Base-by-base conservation (phyloP, 2,329 filamentous ascomycete species). In the Exophiala dermatitidis region DNA sequence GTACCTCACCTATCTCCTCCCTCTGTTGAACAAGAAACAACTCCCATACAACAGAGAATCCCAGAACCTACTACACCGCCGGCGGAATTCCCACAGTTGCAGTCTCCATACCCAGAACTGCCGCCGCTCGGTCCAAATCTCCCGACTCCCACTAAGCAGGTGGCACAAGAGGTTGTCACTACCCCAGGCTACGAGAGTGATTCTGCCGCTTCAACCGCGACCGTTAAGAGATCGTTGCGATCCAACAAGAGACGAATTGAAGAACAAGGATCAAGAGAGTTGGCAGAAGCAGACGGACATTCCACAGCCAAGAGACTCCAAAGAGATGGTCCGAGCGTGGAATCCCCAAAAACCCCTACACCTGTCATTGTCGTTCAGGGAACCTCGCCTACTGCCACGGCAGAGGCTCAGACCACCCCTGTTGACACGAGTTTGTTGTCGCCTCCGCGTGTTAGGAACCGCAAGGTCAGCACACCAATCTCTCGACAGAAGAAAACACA, bases 311-410 rank as follows among this genome's bases (percentile, higher is more conserved):
- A 50, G 51, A 46, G 54, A 40, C 29, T 45, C 38, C 50, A 48
- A 36, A 45, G 43, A 31, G 6, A 8, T 46, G 47, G 56, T 54
- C 53, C 50, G 36, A 54, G 50, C 46, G 42, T 46, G 29, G 8
- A 38, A 10, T 38, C 48, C 8, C 46, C 50, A 10, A 37, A 51
- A 29, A 53, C 53, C 31, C 45, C 46, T n/a, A 53, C 50, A 43
- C 42, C 53, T 41, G 44, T 32, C 43, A 56, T 56, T 48, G 53
- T 59, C 48, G 53, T 56, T 40, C 56, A 56, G 51, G 47, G 48
- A 33, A 48, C 49, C 40, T 9, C 47, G 36, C 12, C 42, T 5
- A n/a, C 51, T 42, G 51, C 32, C 32, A 52, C 10, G 26, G 38
- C 37, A n/a, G n/a, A 59, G 46, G 30, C 44, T 28, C 42, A 32